A percentile compares a stretch with the other conserved stretches of the same genome.
phyloP scores from a whole-genome alignment of 768 basidiomycete genomes.

The Russula vinacea region DNA sequence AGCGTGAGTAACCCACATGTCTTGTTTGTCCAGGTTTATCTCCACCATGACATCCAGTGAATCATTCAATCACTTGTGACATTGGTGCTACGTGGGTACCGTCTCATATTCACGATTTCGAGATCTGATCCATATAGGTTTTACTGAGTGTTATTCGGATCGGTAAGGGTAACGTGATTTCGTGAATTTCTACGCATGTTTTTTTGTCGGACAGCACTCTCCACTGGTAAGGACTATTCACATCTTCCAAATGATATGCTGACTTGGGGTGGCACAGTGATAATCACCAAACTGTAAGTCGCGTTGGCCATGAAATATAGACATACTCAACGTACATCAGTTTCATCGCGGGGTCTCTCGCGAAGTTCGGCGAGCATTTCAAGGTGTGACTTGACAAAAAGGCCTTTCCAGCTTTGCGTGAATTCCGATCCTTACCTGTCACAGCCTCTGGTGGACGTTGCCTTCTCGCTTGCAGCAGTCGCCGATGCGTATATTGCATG shows the following conservation, averaged over 20 bases:
- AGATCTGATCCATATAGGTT: neutral
- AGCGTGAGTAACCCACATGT: slow-evolving; percentile 1
- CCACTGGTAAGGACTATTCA: neutral
- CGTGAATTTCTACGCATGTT: neutral
- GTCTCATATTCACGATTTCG: neutral
- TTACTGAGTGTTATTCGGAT: slow-evolving; percentile 7
- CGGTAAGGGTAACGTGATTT: neutral
- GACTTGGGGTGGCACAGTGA: slow-evolving; percentile 4
- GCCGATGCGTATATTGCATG: slow-evolving; percentile 8
- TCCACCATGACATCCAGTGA: neutral
- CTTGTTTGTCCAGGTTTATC: neutral
- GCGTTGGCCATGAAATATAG: neutral
- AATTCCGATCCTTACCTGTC: neutral
- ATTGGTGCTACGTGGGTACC: slow-evolving; percentile 5
- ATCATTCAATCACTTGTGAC: slow-evolving; percentile 1
- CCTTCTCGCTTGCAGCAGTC: neutral
- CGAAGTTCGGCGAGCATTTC: neutral
- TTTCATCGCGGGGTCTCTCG: neutral
- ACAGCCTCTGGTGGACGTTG: slow-evolving; percentile 1
- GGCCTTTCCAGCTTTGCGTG: neutral
- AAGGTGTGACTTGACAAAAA: neutral
- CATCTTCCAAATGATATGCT: neutral
- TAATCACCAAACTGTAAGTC: slow-evolving; percentile 2
- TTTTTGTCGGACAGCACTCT: slow-evolving; percentile 2
- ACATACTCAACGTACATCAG: neutral